phyloP scores from a whole-genome alignment of 139 green algal species.

The Desmodesmus armatus region DNA sequence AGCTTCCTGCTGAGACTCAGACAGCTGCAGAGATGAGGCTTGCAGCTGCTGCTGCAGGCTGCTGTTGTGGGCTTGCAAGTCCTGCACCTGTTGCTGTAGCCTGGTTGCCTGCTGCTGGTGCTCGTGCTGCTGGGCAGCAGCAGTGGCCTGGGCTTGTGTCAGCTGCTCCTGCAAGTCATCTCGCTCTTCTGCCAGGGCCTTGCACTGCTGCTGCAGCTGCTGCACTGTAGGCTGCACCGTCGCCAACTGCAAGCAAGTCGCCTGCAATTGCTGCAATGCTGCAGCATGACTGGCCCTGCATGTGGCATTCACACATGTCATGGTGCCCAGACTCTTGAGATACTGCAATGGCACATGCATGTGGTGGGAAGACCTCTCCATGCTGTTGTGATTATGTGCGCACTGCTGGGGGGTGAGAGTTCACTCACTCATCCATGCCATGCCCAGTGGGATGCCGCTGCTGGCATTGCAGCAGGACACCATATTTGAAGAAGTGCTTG shows the following conservation, averaged over 20 bases:
- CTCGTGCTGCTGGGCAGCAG: neutral
- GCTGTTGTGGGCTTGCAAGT: neutral
- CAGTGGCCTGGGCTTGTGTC: neutral
- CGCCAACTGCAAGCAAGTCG: slow-evolving; percentile 5
- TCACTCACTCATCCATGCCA: neutral
- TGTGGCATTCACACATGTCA: neutral
- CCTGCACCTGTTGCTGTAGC: neutral
- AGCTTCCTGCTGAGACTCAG: neutral
- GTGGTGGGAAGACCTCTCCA: neutral
- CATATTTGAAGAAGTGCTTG: no score
- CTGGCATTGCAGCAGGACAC: neutral
- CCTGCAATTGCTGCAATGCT: slow-evolving; percentile 21
- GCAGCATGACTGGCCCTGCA: neutral
- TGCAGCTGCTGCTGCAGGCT: no score
- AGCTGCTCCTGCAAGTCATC: neutral
- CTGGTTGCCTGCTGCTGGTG: neutral
- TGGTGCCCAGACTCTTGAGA: no score
- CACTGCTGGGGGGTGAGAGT: neutral
- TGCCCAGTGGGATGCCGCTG: neutral
- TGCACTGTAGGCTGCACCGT: neutral
- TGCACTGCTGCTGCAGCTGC: slow-evolving; percentile 29
- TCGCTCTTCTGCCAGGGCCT: no score
- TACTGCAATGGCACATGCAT: neutral
- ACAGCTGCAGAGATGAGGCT: no score
- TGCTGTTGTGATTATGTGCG: neutral